Evolutionary conservation across 495 filamentous ascomycete genomes (phyloP).

Genomic region (Aspergillus indologenus): DNA sequence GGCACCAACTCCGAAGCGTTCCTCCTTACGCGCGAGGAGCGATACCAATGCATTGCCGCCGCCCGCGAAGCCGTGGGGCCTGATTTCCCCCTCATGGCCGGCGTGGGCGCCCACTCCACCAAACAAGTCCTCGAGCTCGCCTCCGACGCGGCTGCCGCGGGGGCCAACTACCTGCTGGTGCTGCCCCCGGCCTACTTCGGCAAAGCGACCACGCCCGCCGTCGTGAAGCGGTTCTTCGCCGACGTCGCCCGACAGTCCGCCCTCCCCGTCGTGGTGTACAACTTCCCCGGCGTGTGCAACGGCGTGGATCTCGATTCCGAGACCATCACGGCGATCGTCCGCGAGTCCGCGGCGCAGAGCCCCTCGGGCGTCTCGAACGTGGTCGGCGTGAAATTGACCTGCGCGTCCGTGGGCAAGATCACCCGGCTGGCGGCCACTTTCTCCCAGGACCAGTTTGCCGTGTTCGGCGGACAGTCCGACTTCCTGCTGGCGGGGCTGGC

Average conservation of each 20-base stretch:
- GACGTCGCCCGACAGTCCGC: conserved; percentile 51
- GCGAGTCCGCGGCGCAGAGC: conserved; percentile 40
- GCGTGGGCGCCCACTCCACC: conserved; percentile 62
- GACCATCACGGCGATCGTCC: conserved; percentile 50
- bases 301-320: conserved; percentile 67
- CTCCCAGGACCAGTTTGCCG: conserved; percentile 52
- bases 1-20: conserved; percentile 68
- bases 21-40: conserved; percentile 60
- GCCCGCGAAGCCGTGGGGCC: conserved; percentile 53
- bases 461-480: conserved; percentile 68
- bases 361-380: conserved; percentile 49
- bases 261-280: conserved; percentile 64
- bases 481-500: conserved; percentile 60
- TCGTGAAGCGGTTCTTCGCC: conserved; percentile 59
- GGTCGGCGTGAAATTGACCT: conserved; percentile 68
- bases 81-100: conserved; percentile 58
- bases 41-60: conserved; percentile 45
- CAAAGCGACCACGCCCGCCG: conserved; percentile 52
- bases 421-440: conserved; percentile 56
- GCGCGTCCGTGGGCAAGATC: conserved; percentile 66
- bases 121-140: conserved; percentile 59
- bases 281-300: conserved; percentile 71
- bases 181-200: conserved; percentile 66
- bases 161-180: conserved; percentile 59
- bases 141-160: conserved; percentile 53